Base-by-base conservation (phyloP, 1,284 basidiomycete genomes). In the Moniliella sp. region DNA sequence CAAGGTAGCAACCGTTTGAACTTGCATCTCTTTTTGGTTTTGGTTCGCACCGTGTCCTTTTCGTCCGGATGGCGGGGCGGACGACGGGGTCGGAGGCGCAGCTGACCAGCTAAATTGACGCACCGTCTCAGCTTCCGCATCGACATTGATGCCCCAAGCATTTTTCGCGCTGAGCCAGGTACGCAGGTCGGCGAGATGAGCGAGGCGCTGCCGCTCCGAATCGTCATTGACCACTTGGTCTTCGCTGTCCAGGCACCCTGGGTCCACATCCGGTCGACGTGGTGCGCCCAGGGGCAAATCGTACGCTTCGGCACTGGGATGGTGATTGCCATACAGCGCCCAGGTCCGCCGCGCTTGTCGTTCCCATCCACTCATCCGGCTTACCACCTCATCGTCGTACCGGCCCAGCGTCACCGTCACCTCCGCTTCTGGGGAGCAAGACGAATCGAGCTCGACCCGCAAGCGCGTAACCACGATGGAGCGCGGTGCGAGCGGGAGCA, bases 71-170 rank as follows among this genome's bases (percentile, higher is more conserved):
- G n/a, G n/a, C n/a, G n/a, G n/a, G n/a, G n/a, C n/a, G n/a, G n/a
- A n/a, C n/a, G n/a, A n/a, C n/a, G n/a, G n/a, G n/a, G n/a, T n/a
- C n/a, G n/a, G n/a, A n/a, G n/a, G n/a, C n/a, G n/a, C n/a, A n/a
- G n/a, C n/a, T n/a, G n/a, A n/a, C 50, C 50, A 52, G 15, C 40
- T 38, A 31, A 52, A 52, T 13, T 34, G 27, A n/a, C 50, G 32
- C 8, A 40, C 48, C n/a, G 36, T 16, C 11, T 48, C 46, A 8
- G 46, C 46, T 23, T 52, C 50, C 8, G 41, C 44, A 4, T 41
- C 19, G 25, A 48, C 43, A 15, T 39, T 33, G 3, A 52, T 32
- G 1, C 48, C 48, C 48, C 48, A 51, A 15, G 19, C 8, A 23
- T n/a, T 23, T 23, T 23, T 23, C 36, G 12, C 35, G 36, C 17